A percentile compares a stretch with the other conserved stretches of the same genome.
Evolutionary conservation across 2,329 filamentous ascomycete species (phyloP).

Genomic region (Lachnellula suecica): DNA sequence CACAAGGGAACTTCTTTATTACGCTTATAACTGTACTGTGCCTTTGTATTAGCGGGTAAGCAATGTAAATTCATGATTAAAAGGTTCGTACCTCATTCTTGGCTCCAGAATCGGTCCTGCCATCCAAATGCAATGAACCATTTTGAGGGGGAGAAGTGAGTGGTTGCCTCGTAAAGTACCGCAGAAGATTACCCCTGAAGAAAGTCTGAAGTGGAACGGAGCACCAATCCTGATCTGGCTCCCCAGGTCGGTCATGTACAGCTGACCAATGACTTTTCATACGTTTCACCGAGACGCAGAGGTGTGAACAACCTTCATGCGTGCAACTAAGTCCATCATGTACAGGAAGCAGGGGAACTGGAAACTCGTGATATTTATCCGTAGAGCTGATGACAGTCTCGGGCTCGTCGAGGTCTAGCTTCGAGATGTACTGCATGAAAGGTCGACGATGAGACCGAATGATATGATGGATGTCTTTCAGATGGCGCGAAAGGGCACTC

Average conservation of each 20-base stretch:
- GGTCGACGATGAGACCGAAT: conserved; percentile 16
- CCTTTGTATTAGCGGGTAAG: no score
- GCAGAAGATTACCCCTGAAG: conserved; percentile 29
- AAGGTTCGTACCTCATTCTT: no score
- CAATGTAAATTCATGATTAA: no score
- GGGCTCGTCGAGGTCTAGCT: conserved; percentile 21
- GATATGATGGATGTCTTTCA: conserved; percentile 27
- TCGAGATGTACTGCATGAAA: conserved; percentile 19
- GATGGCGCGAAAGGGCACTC: conserved; percentile 21
- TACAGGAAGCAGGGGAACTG: conserved; percentile 28
- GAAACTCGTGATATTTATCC: conserved; percentile 24
- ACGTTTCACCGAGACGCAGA: conserved; percentile 33
- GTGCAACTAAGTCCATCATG: conserved; percentile 27
- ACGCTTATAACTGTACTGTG: no score
- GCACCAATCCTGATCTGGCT: conserved; percentile 19
- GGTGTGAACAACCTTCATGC: conserved; percentile 26
- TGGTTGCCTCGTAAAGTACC: conserved; percentile 23
- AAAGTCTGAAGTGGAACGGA: conserved; percentile 27
- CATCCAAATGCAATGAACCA: no score
- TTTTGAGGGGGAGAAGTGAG: neutral
- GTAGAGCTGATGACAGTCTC: conserved; percentile 20
- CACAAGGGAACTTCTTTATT: no score
- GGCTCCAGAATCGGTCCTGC: no score
- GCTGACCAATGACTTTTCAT: conserved; percentile 34
- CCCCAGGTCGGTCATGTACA: conserved; percentile 19